These are phyloP conservation scores for Sechiopsis laciniata DNA, from an alignment of 306 rosid species.

Conservation along the genomic window DNA sequence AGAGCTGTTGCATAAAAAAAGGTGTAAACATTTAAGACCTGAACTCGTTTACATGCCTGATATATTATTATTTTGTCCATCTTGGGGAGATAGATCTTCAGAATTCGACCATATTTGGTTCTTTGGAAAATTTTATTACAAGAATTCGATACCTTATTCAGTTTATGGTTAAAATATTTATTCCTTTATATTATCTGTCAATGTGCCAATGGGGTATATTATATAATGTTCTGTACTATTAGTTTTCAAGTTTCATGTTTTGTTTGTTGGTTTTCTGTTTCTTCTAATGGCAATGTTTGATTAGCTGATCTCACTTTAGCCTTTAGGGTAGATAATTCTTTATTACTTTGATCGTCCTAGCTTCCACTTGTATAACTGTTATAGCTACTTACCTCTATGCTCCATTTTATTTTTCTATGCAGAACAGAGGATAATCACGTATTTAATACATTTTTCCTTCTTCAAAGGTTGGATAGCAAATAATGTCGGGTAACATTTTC, in stretches of 20 bases:
- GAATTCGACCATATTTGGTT: neutral
- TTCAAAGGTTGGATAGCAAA: neutral
- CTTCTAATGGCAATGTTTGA: neutral
- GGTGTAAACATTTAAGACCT: slow-evolving; percentile 11
- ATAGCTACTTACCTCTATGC: neutral
- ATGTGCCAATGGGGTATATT: neutral
- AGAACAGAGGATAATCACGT: slow-evolving; percentile 1
- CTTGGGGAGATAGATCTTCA: neutral
- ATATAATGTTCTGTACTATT: neutral
- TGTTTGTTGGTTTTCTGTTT: neutral
- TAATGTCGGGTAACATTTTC: slow-evolving; percentile 22
- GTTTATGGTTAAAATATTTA: slow-evolving; percentile 1
- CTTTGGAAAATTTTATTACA: slow-evolving; percentile 1
- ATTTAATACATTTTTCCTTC: neutral
- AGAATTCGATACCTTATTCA: neutral
- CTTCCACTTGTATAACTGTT: neutral
- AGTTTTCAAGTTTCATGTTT: neutral
- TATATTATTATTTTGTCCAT: slow-evolving; percentile 10
- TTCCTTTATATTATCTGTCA: neutral
- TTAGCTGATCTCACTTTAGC: neutral
- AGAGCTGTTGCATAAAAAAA: slow-evolving; percentile 6
- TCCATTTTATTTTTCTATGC: neutral
- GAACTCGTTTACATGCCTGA: neutral
- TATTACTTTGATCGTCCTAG: neutral
- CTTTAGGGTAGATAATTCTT: neutral